phyloP scores from a whole-genome alignment of 2,329 filamentous ascomycete genomes.

The Aspergillus jensenii region DNA sequence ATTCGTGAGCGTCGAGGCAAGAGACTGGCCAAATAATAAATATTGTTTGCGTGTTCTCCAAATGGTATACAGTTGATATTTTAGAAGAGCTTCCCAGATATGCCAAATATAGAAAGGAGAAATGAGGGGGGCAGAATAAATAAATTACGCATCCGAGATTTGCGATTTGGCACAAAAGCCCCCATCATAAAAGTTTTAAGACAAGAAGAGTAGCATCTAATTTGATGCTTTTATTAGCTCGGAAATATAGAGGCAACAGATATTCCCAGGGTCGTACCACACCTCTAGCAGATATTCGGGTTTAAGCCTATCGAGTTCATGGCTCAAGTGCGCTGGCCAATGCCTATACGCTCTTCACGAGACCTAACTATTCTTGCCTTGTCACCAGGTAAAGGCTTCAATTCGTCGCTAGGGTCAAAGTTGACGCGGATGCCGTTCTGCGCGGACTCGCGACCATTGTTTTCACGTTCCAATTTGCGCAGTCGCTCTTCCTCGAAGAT shows the following conservation, averaged over 20 bases:
- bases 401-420: conserved; percentile 50
- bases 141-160: not conserved
- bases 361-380: conserved; percentile 49
- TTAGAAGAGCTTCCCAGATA: not conserved
- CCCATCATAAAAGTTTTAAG: not conserved
- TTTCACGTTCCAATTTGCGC: conserved; percentile 30
- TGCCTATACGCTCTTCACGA: conserved; percentile 48
- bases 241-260: not conserved
- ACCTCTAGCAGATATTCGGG: not conserved
- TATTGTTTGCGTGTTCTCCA: not conserved
- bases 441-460: conserved; percentile 22
- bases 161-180: not conserved
- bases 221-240: not conserved
- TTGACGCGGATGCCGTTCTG: conserved; percentile 25
- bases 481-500: conserved; percentile 46
- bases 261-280: not conserved
- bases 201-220: not conserved
- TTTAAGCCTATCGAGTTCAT: not conserved
- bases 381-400: conserved; percentile 51
- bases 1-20: no score
- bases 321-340: conserved; percentile 21
- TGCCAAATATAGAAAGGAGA: not conserved
- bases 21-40: not conserved
- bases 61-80: not conserved
- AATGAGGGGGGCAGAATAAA: no score